Conservation (phyloP, 345 rosid species). For the Aethionema arabicum region DNA sequence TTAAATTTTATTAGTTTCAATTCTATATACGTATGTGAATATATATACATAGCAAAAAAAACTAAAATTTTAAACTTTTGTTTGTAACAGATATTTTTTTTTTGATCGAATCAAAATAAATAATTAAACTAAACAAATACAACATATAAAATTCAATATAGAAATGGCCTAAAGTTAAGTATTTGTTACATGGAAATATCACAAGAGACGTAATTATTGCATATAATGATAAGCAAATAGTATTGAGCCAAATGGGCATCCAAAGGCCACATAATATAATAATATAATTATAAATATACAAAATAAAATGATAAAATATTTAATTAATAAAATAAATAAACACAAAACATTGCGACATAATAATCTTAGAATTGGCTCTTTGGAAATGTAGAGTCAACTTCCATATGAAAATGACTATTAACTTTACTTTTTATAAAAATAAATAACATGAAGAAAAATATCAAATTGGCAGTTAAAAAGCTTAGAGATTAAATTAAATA, state of each 20-base stretch:
- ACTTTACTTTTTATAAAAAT: slow-evolving; percentile 19
- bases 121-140: too few species aligned
- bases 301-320: background rate
- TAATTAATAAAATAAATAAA: too few species aligned
- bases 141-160: background rate
- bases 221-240: slow-evolving; percentile 22
- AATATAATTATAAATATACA: background rate
- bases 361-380: slow-evolving; percentile 35
- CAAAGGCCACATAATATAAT: slow-evolving; percentile 30
- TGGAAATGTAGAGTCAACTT: slow-evolving; percentile 37
- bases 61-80: too few species aligned
- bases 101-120: too few species aligned
- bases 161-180: too few species aligned
- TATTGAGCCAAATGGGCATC: slow-evolving; percentile 33
- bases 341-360: slow-evolving; percentile 19
- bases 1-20: too few species aligned
- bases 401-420: slow-evolving; percentile 33
- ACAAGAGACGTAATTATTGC: slow-evolving; percentile 23
- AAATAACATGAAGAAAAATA: background rate
- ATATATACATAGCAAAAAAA: too few species aligned
- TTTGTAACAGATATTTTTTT: too few species aligned
- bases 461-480: background rate
- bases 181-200: slow-evolving; percentile 28
- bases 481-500: background rate
- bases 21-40: too few species aligned